Conservation (phyloP, 2,329 filamentous ascomycete species). For the Aspergillus pseudonomiae region DNA sequence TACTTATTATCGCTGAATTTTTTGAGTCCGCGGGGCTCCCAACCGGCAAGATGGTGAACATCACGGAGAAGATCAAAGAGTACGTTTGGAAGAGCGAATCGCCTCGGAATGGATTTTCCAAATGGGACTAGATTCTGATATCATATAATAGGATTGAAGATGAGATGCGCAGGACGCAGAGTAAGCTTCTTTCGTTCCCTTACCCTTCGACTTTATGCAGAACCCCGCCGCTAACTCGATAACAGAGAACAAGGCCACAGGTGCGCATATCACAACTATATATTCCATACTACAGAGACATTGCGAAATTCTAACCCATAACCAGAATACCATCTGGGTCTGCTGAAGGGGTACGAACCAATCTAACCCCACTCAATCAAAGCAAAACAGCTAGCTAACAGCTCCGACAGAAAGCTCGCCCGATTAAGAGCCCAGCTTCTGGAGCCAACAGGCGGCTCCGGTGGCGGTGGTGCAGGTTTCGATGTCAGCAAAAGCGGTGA, state of each 20-base stretch:
- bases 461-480: constrained; percentile 79
- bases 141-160: constrained; percentile 80
- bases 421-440: constrained; percentile 91
- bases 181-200: constrained; percentile 57
- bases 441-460: constrained; percentile 80
- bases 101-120: constrained; percentile 4
- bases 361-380: not conserved
- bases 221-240: constrained; percentile 38
- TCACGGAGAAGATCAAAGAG: constrained; percentile 99
- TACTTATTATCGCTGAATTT: constrained; percentile 1
- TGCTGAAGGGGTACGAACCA: constrained; percentile 82
- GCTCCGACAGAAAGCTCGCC: constrained; percentile 76
- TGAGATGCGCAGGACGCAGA: constrained; percentile 99
- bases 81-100: constrained; percentile 44
- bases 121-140: constrained; percentile 12
- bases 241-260: constrained; percentile 96
- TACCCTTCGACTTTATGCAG: constrained; percentile 12
- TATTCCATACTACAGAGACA: not conserved
- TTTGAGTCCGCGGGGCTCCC: constrained; percentile 29
- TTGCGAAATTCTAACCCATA: constrained; percentile 12
- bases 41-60: constrained; percentile 82
- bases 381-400: not conserved
- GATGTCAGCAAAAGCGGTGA: constrained; percentile 96
- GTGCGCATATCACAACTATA: constrained; percentile 57
- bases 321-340: constrained; percentile 94